phyloP scores from a whole-genome alignment of 108 stramenopile species.

The Ochromonas danica region DNA sequence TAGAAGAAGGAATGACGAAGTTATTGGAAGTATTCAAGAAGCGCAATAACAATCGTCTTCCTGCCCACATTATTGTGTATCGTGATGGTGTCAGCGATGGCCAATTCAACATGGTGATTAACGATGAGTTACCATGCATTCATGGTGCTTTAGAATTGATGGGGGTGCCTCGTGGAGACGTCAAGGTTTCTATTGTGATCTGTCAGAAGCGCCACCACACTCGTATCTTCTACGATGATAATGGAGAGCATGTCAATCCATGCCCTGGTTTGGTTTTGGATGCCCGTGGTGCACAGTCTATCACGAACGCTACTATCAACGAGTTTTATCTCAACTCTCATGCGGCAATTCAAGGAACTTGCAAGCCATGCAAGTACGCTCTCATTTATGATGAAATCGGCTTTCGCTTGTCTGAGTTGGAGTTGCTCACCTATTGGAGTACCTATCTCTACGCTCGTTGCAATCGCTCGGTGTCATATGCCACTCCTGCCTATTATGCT shows the following conservation, averaged over 20 bases:
- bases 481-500: constrained; percentile 35
- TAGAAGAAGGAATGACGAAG: constrained; percentile 1
- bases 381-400: constrained; percentile 34
- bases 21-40: background rate
- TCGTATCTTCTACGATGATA: constrained; percentile 20
- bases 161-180: background rate
- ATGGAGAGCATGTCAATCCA: background rate
- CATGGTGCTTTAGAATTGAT: background rate
- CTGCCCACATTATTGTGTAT: constrained; percentile 3
- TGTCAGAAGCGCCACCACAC: constrained; percentile 35
- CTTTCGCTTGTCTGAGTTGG: constrained; percentile 18
- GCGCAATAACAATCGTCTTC: background rate
- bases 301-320: background rate
- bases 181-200: constrained; percentile 9
- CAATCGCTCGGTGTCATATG: constrained; percentile 25
- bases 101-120: constrained; percentile 28
- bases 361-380: constrained; percentile 33
- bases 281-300: constrained; percentile 10
- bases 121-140: constrained; percentile 19
- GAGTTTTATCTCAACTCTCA: constrained; percentile 30
- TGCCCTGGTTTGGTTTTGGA: constrained; percentile 28
- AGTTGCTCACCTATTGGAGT: constrained; percentile 31
- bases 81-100: constrained; percentile 35
- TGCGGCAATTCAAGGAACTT: constrained; percentile 27
- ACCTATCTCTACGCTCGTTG: constrained; percentile 28